Evolutionary conservation across 2,329 filamentous ascomycete genomes (phyloP).

Genomic region (Colletotrichum trifolii): DNA sequence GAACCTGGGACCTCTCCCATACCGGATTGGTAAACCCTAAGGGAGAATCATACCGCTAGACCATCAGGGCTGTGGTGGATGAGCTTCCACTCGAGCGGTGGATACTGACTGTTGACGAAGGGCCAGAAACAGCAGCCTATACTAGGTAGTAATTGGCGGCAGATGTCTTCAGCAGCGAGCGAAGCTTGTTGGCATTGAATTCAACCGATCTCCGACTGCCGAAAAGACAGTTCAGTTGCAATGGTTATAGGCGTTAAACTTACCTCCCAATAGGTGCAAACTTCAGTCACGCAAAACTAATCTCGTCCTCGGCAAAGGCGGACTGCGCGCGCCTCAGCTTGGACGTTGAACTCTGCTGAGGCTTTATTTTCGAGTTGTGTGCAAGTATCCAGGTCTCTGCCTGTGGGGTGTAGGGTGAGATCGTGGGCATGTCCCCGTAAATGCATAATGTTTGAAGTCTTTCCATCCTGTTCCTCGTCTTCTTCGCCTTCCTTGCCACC

Average conservation of each 20-base stretch:
- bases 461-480: too few relatives aligned
- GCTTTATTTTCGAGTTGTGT: neutral
- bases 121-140: too few relatives aligned
- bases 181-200: too few relatives aligned
- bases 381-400: conserved; percentile 3
- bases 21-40: conserved; percentile 4
- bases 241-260: too few relatives aligned
- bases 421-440: neutral
- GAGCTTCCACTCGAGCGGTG: neutral
- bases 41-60: conserved; percentile 38
- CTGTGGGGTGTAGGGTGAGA: neutral
- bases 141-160: too few relatives aligned
- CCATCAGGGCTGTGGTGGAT: conserved; percentile 25
- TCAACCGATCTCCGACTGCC: neutral
- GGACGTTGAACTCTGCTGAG: conserved; percentile 12
- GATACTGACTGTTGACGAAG: neutral
- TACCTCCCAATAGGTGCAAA: too few relatives aligned
- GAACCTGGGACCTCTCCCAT: conserved; percentile 37
- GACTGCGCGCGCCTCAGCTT: neutral
- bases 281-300: neutral
- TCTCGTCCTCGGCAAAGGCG: neutral
- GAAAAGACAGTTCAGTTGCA: neutral
- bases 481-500: too few relatives aligned
- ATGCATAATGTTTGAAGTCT: too few relatives aligned
- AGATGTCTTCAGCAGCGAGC: too few relatives aligned